phyloP scores from a whole-genome alignment of 768 basidiomycete species.

The Podaxis carcinomalis region DNA sequence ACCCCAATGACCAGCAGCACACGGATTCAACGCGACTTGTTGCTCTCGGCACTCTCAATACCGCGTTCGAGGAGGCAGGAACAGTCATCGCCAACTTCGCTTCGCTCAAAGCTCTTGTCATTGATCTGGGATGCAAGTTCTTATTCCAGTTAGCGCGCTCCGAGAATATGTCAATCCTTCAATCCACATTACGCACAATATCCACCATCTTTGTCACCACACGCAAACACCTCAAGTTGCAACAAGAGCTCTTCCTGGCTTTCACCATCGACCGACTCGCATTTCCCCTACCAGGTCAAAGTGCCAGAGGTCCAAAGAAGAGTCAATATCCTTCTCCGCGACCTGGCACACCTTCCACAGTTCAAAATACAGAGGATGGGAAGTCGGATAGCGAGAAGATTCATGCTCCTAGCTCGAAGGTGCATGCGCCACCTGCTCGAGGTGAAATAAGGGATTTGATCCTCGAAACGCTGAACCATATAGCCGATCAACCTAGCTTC shows the following conservation, averaged over 20 bases:
- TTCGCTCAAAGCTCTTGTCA: conserved; percentile 69
- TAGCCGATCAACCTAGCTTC: conserved; percentile 81
- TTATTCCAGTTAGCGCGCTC: conserved; percentile 96
- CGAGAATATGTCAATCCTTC: conserved; percentile 76
- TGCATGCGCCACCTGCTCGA: conserved; percentile 69
- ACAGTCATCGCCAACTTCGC: conserved; percentile 70
- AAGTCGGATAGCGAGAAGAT: conserved; percentile 41
- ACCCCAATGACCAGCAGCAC: conserved; percentile 91
- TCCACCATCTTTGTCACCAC: conserved; percentile 87
- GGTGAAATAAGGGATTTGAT: conserved; percentile 88
- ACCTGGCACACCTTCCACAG: conserved; percentile 42
- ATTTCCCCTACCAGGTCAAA: conserved; percentile 41
- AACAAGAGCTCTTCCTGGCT: conserved; percentile 91
- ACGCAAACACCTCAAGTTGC: conserved; percentile 82
- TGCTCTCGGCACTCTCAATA: conserved; percentile 82
- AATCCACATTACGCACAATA: conserved; percentile 78
- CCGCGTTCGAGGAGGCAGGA: conserved; percentile 84
- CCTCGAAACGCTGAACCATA: conserved; percentile 79
- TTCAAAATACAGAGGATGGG: conserved; percentile 34
- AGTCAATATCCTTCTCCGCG: conserved; percentile 41
- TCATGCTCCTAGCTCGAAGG: conserved; percentile 43
- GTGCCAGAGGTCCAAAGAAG: conserved; percentile 15
- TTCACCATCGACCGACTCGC: conserved; percentile 92
- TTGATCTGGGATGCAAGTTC: conserved; percentile 92
- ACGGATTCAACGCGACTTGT: conserved; percentile 93